Evolutionary conservation across 257 asterid species (phyloP).

Genomic region (Gentiana straminea): DNA sequence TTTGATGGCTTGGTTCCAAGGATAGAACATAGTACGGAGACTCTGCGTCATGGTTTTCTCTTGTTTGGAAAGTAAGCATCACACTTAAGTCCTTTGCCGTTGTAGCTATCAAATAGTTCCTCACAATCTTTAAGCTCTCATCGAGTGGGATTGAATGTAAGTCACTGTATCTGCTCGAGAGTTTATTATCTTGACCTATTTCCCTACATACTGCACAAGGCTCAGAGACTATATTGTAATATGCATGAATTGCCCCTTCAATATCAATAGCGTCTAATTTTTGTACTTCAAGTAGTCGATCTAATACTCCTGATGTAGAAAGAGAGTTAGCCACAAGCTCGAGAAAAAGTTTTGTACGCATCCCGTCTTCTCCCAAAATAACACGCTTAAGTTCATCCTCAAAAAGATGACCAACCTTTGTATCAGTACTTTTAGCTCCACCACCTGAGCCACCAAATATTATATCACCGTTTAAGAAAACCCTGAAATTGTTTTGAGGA

Average conservation of each 20-base stretch:
- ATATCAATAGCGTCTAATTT: constrained; percentile 69
- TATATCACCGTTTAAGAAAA: constrained; percentile 75
- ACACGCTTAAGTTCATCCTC: constrained; percentile 49
- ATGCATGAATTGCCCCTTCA: constrained; percentile 93
- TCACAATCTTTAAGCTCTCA: constrained; percentile 56
- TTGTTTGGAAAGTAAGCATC: constrained; percentile 71
- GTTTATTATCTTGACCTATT: constrained; percentile 23
- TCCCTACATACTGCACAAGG: constrained; percentile 56
- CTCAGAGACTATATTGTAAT: constrained; percentile 57
- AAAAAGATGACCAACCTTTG: constrained; percentile 39
- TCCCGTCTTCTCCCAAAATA: constrained; percentile 52
- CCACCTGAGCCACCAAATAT: constrained; percentile 77
- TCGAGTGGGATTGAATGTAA: constrained; percentile 56
- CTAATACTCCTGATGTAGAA: constrained; percentile 46
- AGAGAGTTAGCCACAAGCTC: constrained; percentile 70
- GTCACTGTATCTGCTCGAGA: constrained; percentile 32
- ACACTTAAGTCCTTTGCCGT: constrained; percentile 94
- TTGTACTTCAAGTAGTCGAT: constrained; percentile 78
- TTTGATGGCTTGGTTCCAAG: constrained; percentile 62
- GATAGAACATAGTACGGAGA: constrained; percentile 37
- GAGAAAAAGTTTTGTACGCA: constrained; percentile 47
- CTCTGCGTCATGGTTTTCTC: constrained; percentile 28
- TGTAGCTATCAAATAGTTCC: constrained; percentile 81
- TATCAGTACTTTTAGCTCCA: constrained; percentile 29
- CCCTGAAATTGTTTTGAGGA: constrained; percentile 93